A percentile compares a stretch with the other conserved stretches of the same genome.
Conservation (phyloP, 1,284 basidiomycete species). For the Tausonia pullulans region DNA sequence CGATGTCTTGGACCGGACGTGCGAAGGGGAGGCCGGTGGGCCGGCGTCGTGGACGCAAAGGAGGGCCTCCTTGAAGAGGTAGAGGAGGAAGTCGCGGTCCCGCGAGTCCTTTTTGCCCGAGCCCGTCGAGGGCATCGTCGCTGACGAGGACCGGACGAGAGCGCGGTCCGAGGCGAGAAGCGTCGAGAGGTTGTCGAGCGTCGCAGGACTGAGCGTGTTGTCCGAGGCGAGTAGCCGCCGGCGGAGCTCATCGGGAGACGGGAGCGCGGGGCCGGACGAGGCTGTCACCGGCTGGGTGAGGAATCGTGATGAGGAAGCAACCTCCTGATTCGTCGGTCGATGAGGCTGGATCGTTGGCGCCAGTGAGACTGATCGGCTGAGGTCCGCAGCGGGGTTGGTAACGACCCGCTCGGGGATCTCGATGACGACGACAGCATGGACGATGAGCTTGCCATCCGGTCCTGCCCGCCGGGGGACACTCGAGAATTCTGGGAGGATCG, state of each 20-base stretch:
- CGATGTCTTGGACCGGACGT: constrained; percentile 14
- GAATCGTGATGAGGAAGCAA: neutral
- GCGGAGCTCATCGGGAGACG: constrained; percentile 19
- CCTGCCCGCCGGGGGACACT: constrained; percentile 54
- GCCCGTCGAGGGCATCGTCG: neutral
- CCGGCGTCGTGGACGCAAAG: constrained; percentile 75
- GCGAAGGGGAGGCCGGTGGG: constrained; percentile 25
- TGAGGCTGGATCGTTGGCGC: neutral
- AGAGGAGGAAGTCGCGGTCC: constrained; percentile 83
- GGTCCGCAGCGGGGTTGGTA: constrained; percentile 16
- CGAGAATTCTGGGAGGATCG: constrained; percentile 76
- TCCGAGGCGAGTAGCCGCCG: constrained; percentile 85
- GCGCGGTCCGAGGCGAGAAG: constrained; percentile 10
- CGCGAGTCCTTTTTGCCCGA: constrained; percentile 36
- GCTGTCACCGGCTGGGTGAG: neutral
- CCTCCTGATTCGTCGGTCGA: neutral
- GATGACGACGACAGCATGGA: constrained; percentile 82
- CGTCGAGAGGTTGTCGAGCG: constrained; percentile 74
- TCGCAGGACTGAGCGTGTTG: constrained; percentile 65
- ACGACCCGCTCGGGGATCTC: constrained; percentile 55
- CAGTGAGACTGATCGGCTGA: constrained; percentile 6
- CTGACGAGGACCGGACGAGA: constrained; percentile 4
- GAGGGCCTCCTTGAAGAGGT: constrained; percentile 91
- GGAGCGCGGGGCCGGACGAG: neutral
- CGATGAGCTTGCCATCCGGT: constrained; percentile 46